Conservation (phyloP, 2,329 filamentous ascomycete species). For the Chaetomium strumarium region DNA sequence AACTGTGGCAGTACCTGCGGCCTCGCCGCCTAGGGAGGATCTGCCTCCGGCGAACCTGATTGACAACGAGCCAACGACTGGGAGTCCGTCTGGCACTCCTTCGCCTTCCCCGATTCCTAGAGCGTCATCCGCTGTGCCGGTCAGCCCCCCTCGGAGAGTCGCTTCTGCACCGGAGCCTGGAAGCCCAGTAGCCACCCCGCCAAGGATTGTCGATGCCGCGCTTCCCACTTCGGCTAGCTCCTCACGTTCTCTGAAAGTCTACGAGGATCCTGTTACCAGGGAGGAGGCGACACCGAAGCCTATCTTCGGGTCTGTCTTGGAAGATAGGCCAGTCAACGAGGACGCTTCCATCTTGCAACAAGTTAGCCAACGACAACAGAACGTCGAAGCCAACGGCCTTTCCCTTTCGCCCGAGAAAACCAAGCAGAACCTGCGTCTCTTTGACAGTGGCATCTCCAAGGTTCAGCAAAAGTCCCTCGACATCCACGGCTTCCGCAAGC, state of each 20-base stretch:
- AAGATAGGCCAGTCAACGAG: slow-evolving; percentile 56
- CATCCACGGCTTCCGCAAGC: slow-evolving; percentile 72
- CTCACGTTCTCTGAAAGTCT: slow-evolving; percentile 44
- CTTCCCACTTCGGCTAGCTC: slow-evolving; percentile 21
- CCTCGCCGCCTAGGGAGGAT: slow-evolving; percentile 10
- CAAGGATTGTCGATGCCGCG: neutral
- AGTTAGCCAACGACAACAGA: slow-evolving; percentile 10
- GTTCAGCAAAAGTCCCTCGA: slow-evolving; percentile 68
- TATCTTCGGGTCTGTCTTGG: slow-evolving; percentile 46
- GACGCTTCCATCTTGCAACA: slow-evolving; percentile 36
- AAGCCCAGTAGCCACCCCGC: neutral
- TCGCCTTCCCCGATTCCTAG: slow-evolving; percentile 26
- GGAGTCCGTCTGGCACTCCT: slow-evolving; percentile 24
- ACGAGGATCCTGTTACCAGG: slow-evolving; percentile 55
- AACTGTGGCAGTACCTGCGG: slow-evolving; percentile 31
- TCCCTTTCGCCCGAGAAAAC: slow-evolving; percentile 45
- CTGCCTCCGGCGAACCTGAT: slow-evolving; percentile 1
- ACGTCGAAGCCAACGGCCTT: slow-evolving; percentile 18
- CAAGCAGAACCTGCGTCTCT: slow-evolving; percentile 54
- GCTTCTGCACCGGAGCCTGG: neutral
- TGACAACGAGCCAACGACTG: slow-evolving; percentile 8
- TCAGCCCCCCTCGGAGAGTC: neutral
- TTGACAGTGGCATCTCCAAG: slow-evolving; percentile 69
- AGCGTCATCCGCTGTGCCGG: neutral
- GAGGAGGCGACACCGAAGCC: slow-evolving; percentile 43